These are phyloP conservation scores for Phytophthora boehmeriae DNA, from an alignment of 352 stramenopile genomes.

Conservation along the genomic window DNA sequence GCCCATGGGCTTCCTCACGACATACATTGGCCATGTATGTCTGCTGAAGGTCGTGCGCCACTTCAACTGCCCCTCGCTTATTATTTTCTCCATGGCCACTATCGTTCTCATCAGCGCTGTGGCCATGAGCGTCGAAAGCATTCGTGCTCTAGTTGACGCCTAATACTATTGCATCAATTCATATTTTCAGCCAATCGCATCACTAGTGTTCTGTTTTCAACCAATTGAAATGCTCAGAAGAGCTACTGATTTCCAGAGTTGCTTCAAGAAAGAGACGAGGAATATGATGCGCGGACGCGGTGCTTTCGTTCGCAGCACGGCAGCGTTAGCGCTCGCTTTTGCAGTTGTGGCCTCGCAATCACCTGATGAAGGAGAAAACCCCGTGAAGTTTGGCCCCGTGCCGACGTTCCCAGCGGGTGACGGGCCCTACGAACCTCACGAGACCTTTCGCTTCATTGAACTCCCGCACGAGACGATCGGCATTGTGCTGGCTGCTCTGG, in stretches of 20 bases:
- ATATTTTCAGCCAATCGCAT: slow-evolving; percentile 15
- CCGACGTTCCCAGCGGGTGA: slow-evolving; percentile 22
- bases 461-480: slow-evolving; percentile 34
- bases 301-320: slow-evolving; percentile 11
- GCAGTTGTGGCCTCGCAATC: slow-evolving; percentile 9
- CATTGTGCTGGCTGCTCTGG: slow-evolving; percentile 41
- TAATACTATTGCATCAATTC: background rate
- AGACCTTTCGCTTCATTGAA: slow-evolving; percentile 23
- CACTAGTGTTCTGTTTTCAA: background rate
- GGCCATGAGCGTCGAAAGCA: slow-evolving; percentile 68
- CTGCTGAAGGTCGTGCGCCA: slow-evolving; percentile 52
- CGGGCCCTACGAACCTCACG: slow-evolving; percentile 22
- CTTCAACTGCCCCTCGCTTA: slow-evolving; percentile 71
- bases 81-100: slow-evolving; percentile 74
- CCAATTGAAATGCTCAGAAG: slow-evolving; percentile 7
- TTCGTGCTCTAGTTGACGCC: slow-evolving; percentile 35
- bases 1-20: slow-evolving; percentile 63
- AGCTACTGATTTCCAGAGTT: slow-evolving; percentile 19
- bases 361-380: slow-evolving; percentile 13
- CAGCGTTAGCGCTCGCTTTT: slow-evolving; percentile 11
- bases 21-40: slow-evolving; percentile 61
- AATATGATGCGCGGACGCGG: slow-evolving; percentile 5
- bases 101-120: slow-evolving; percentile 68
- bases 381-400: slow-evolving; percentile 32
- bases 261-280: slow-evolving; percentile 10